These are phyloP conservation scores for Wickerhamiella qilinensis DNA, from an alignment of 805 yeast genomes.

Conservation along the genomic window DNA sequence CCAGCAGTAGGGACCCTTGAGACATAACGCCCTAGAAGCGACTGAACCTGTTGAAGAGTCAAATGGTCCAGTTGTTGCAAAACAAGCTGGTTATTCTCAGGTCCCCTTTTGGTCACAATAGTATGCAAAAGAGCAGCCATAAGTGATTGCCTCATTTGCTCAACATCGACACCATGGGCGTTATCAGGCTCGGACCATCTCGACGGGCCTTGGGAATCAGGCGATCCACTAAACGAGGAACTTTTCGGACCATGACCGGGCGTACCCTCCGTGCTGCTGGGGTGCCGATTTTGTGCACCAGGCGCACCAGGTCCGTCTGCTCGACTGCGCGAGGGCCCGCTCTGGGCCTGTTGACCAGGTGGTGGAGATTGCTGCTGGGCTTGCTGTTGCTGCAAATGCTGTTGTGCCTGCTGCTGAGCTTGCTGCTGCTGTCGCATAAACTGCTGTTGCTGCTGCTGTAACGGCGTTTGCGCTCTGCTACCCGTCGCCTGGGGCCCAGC, in stretches of 20 bases:
- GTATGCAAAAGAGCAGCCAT: conserved; percentile 4
- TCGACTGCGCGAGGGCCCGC: no score
- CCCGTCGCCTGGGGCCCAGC: background rate
- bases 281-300: no score
- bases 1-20: background rate
- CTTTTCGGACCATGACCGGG: no score
- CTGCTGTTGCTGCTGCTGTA: background rate
- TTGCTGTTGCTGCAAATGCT: background rate
- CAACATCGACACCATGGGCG: background rate
- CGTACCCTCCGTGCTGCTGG: no score
- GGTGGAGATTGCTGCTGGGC: conserved; percentile 16
- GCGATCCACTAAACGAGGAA: no score
- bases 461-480: background rate
- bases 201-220: no score
- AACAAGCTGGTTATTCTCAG: conserved; percentile 1
- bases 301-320: no score
- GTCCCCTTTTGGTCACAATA: background rate
- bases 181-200: no score
- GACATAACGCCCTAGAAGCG: background rate
- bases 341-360: conserved; percentile 6
- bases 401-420: background rate
- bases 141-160: conserved; percentile 1
- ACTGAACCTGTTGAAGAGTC: conserved; percentile 1
- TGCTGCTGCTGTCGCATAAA: background rate
- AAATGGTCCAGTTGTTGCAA: conserved; percentile 3